phyloP scores from a whole-genome alignment of 164 flowering plant species.

The Magnolia kwangsiensis region DNA sequence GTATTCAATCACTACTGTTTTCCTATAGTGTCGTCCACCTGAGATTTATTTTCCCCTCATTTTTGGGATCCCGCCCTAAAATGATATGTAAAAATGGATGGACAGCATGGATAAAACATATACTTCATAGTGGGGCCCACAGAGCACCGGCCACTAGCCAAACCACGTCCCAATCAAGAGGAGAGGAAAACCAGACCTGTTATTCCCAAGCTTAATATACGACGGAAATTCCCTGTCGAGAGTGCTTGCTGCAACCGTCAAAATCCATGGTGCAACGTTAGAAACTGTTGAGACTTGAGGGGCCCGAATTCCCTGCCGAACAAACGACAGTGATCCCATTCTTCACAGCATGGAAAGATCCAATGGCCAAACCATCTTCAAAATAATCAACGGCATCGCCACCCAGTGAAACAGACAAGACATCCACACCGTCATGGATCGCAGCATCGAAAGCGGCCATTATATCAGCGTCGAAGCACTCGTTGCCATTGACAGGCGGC shows the following conservation, averaged over 20 bases:
- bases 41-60: too few relatives aligned
- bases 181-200: background rate
- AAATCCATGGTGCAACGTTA: constrained; percentile 60
- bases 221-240: constrained; percentile 47
- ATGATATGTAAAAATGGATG: too few relatives aligned
- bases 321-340: constrained; percentile 50
- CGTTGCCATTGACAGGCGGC: constrained; percentile 23
- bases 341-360: constrained; percentile 62
- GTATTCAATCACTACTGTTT: too few relatives aligned
- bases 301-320: constrained; percentile 66
- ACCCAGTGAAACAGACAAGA: constrained; percentile 45
- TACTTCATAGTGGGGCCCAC: too few relatives aligned
- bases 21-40: too few relatives aligned
- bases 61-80: too few relatives aligned
- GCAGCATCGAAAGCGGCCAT: constrained; percentile 55
- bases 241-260: constrained; percentile 72
- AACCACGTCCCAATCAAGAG: too few relatives aligned
- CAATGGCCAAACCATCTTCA: constrained; percentile 47
- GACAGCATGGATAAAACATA: too few relatives aligned
- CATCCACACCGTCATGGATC: constrained; percentile 54
- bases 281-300: constrained; percentile 30
- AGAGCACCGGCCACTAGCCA: too few relatives aligned
- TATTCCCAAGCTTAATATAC: constrained; percentile 41
- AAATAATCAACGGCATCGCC: constrained; percentile 30
- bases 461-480: constrained; percentile 46